phyloP scores from a whole-genome alignment of 192 early-diverging fungal species.

The Backusella psychrophila region DNA sequence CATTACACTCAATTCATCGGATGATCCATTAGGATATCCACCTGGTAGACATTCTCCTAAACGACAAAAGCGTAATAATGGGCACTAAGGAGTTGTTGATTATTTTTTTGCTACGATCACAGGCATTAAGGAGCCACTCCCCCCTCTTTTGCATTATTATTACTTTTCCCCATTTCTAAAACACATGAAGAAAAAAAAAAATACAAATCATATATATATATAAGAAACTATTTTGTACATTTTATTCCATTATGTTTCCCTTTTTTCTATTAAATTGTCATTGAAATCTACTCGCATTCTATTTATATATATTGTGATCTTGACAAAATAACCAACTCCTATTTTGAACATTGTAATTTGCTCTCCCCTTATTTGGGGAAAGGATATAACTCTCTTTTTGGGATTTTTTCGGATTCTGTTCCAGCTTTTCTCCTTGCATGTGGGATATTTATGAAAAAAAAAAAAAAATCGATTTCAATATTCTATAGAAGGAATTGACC shows the following conservation, averaged over 20 bases:
- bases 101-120: background rate
- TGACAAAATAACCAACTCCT: background rate
- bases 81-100: background rate
- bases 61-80: background rate
- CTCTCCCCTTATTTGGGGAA: background rate
- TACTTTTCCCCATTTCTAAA: background rate
- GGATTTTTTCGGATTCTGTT: background rate
- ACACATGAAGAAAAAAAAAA: background rate
- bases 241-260: background rate
- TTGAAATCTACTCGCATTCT: background rate
- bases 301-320: background rate
- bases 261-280: background rate
- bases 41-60: background rate
- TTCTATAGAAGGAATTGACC: background rate
- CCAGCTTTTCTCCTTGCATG: no score
- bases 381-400: background rate
- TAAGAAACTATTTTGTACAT: background rate
- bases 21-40: background rate
- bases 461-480: background rate
- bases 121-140: background rate
- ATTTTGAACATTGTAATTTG: background rate
- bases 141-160: background rate
- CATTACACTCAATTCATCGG: constrained; percentile 1
- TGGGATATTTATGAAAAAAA: background rate
- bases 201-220: background rate